Evolutionary conservation across 306 rosid species (phyloP), one percentile per base, ranked within the genome.

Genomic region (Carpinus viminea): DNA sequence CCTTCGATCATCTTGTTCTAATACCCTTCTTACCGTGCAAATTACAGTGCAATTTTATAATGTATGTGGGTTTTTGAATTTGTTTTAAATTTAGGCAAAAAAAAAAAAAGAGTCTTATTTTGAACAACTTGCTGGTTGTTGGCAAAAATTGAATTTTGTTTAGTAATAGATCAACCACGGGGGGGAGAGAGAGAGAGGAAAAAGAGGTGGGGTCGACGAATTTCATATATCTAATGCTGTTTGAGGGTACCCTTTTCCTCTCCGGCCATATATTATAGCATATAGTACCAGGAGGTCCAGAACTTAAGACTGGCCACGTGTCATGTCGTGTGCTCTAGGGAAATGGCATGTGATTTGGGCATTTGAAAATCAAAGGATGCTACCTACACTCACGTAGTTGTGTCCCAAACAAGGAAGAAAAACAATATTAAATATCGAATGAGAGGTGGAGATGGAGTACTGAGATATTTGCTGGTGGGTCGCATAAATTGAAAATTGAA

Each of bases 341-440:
- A 81, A 88, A 85, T 82, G 20, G 85, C 97, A 94, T 92, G 97
- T 94, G 98, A 85, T 80, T 78, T 79, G 75, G 81, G 82, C 50
- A 75, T 75, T 83, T 75, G 70, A 84, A 48, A 62, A 72, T 70
- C 74, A 54, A 53, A 64, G 72, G 71, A 70, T 74, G 85, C 69
- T 47, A 70, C 59, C 76, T 72, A 8, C 16, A 48, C 76, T 88
- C 89, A 88, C 92, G 84, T 86, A 86, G 78, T 86, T 80, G 48
- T 86, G 91, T 87, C 91, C 83, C 90, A 83, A 56, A 72, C 75
- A 76, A 75, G 74, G 76, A 12, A 66, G 72, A 52, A 82, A 62
- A 28, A 62, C 72, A 74, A 43, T 66, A 76, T 74, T 73, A 10
- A 61, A 77, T 21, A 50, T 24, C 26, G 54, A 48, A 21, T 1